phyloP scores from a whole-genome alignment of 345 rosid genomes.

The Pistacia integerrima region DNA sequence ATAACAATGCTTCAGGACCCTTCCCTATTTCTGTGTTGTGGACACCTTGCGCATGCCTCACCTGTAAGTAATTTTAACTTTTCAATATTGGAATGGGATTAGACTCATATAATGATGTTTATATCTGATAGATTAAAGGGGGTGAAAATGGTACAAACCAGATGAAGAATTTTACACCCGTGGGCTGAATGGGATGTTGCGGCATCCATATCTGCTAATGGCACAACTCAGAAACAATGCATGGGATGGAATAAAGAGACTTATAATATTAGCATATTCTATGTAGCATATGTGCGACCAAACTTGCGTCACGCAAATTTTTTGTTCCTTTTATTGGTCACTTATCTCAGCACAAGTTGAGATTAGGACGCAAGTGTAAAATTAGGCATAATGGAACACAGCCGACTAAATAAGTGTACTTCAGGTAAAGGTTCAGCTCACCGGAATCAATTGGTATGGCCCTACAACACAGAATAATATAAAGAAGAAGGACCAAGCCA shows the following conservation, averaged over 20 bases:
- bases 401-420: no score
- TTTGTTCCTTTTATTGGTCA: neutral
- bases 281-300: neutral
- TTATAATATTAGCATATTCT: neutral
- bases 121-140: no score
- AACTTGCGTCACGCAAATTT: neutral
- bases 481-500: no score
- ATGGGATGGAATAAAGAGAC: neutral
- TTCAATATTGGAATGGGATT: neutral
- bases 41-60: constrained; percentile 74
- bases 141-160: constrained; percentile 33
- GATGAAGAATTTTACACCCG: constrained; percentile 54
- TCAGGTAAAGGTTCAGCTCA: neutral
- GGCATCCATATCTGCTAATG: constrained; percentile 35
- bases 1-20: constrained; percentile 40
- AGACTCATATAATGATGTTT: no score
- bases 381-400: neutral
- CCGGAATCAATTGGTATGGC: neutral
- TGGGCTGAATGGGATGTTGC: constrained; percentile 38
- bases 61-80: constrained; percentile 27
- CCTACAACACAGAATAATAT: neutral
- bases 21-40: constrained; percentile 62
- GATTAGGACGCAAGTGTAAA: neutral
- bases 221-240: constrained; percentile 10
- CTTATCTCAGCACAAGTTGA: neutral